Evolutionary conservation across 148 eudicot species (phyloP).

Genomic region (Arbutus unedo): DNA sequence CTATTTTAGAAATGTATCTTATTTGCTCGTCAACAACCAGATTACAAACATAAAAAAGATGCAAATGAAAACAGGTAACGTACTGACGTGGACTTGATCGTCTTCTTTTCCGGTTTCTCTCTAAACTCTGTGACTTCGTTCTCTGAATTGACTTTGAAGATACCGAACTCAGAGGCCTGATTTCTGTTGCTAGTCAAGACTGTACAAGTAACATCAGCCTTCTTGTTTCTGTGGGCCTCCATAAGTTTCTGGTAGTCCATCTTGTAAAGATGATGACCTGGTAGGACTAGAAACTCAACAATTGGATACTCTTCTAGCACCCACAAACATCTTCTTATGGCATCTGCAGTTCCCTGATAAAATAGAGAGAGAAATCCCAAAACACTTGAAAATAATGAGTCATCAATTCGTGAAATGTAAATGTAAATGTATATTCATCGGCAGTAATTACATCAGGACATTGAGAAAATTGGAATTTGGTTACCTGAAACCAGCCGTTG

Average conservation of each 20-base stretch:
- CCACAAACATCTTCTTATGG: slow-evolving; percentile 70
- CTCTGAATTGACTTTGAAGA: slow-evolving; percentile 38
- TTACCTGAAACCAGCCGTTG: slow-evolving; percentile 73
- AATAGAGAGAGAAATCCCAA: background rate
- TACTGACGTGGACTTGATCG: slow-evolving; percentile 21
- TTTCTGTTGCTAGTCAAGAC: slow-evolving; percentile 33
- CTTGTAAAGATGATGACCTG: slow-evolving; percentile 75
- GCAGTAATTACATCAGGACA: background rate
- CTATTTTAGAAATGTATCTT: background rate
- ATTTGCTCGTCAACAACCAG: background rate
- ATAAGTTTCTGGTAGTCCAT: slow-evolving; percentile 78
- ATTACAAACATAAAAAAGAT: background rate
- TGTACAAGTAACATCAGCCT: slow-evolving; percentile 66
- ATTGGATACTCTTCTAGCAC: slow-evolving; percentile 51
- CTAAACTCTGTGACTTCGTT: slow-evolving; percentile 37
- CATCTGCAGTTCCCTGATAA: slow-evolving; percentile 81
- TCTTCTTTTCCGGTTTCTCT: slow-evolving; percentile 20
- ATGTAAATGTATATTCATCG: background rate
- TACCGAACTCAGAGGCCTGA: slow-evolving; percentile 43
- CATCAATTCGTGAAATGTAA: background rate
- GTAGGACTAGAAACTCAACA: slow-evolving; percentile 64
- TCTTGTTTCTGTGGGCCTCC: slow-evolving; percentile 45
- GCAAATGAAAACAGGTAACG: background rate
- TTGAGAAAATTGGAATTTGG: background rate
- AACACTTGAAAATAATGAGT: background rate